phyloP scores from a whole-genome alignment of 768 basidiomycete genomes.

The Phanerochaete sordida region DNA sequence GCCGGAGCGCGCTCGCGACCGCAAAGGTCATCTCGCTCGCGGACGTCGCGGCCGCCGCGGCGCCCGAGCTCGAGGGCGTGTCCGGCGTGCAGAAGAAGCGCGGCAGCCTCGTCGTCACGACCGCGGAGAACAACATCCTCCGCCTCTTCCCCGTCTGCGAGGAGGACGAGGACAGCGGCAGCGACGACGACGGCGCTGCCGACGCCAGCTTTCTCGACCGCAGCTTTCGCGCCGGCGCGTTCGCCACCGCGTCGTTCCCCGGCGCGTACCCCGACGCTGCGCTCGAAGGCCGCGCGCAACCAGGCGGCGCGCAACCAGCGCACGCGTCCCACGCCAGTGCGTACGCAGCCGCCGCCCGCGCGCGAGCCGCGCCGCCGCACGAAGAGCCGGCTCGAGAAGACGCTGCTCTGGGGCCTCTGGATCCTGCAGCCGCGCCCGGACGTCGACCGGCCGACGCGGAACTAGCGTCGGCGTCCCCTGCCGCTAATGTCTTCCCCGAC shows the following conservation, averaged over 20 bases:
- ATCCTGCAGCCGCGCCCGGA: background rate
- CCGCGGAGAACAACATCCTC: conserved; percentile 22
- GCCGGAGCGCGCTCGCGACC: conserved; percentile 46
- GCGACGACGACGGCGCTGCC: conserved; percentile 9
- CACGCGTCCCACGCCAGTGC: background rate
- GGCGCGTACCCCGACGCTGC: too few species aligned
- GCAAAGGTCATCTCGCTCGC: background rate
- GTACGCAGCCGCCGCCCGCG: background rate
- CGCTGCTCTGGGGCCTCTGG: background rate
- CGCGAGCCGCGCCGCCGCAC: background rate
- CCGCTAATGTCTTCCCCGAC: too few species aligned
- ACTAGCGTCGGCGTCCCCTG: background rate
- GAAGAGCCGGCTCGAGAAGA: background rate
- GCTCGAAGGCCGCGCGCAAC: background rate
- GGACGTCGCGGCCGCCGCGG: conserved; percentile 3
- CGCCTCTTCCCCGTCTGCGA: conserved; percentile 29
- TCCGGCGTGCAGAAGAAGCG: conserved; percentile 7
- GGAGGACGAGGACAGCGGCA: conserved; percentile 24
- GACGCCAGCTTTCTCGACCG: too few species aligned
- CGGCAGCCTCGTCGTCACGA: conserved; percentile 17
- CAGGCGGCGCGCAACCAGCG: too few species aligned
- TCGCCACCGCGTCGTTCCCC: background rate
- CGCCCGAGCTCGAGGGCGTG: background rate
- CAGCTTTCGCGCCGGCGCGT: background rate
- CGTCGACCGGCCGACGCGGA: background rate